A percentile compares a stretch with the other conserved stretches of the same genome.
Evolutionary conservation across 1,284 basidiomycete species (phyloP).

Genomic region (Hemileia vastatrix): DNA sequence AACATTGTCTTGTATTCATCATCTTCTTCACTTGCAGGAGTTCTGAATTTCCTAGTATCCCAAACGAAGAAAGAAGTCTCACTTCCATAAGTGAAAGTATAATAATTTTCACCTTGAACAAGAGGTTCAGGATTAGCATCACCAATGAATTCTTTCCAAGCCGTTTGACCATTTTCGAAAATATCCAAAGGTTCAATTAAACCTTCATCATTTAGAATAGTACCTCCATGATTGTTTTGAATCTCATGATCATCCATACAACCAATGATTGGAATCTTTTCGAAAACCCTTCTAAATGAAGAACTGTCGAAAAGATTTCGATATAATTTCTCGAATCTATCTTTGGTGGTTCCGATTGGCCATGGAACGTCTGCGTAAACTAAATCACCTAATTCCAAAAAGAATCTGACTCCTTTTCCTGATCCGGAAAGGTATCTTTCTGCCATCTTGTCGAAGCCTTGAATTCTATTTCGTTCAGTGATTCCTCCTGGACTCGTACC

Average conservation of each 20-base stretch:
- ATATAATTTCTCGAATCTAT: slow-evolving; percentile 40
- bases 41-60: slow-evolving; percentile 63
- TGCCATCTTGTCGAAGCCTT: slow-evolving; percentile 60
- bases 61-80: slow-evolving; percentile 68
- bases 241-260: slow-evolving; percentile 44
- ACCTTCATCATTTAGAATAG: slow-evolving; percentile 16
- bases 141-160: slow-evolving; percentile 61
- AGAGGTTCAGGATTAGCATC: slow-evolving; percentile 56
- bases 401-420: not conserved
- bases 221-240: slow-evolving; percentile 38
- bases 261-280: slow-evolving; percentile 37
- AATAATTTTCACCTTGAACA: slow-evolving; percentile 51
- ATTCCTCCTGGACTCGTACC: slow-evolving; percentile 34
- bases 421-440: slow-evolving; percentile 27
- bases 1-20: slow-evolving; percentile 56
- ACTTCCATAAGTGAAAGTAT: slow-evolving; percentile 48
- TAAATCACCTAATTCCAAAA: slow-evolving; percentile 49
- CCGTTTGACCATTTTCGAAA: slow-evolving; percentile 56
- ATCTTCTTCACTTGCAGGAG: slow-evolving; percentile 47
- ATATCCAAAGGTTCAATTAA: slow-evolving; percentile 5
- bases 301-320: slow-evolving; percentile 40
- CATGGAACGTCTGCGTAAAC: slow-evolving; percentile 67
- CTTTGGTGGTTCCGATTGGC: slow-evolving; percentile 27
- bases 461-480: slow-evolving; percentile 49
- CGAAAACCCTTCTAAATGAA: slow-evolving; percentile 38